phyloP scores from a whole-genome alignment of 495 filamentous ascomycete genomes.

The Talaromyces thailandensis region DNA sequence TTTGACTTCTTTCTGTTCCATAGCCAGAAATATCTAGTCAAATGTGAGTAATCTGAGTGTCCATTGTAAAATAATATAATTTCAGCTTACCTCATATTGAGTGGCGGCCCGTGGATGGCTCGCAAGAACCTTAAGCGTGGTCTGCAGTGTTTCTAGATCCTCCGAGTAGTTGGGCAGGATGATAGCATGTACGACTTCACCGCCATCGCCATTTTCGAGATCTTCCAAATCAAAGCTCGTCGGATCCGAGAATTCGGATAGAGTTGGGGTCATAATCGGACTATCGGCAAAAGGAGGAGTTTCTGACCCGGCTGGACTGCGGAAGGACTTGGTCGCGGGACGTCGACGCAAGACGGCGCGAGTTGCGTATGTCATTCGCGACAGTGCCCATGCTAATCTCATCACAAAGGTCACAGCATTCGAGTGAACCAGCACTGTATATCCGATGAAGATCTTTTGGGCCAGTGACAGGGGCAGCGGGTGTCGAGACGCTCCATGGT shows the following conservation, averaged over 20 bases:
- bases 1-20: conserved; percentile 53
- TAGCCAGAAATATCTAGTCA: conserved; percentile 66
- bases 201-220: conserved; percentile 9
- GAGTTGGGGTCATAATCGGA: not conserved
- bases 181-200: conserved; percentile 49
- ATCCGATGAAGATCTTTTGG: conserved; percentile 23
- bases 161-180: conserved; percentile 65
- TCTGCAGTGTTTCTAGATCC: conserved; percentile 52
- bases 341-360: conserved; percentile 18
- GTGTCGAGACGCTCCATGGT: conserved; percentile 3
- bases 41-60: conserved; percentile 7
- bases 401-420: conserved; percentile 22
- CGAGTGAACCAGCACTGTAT: conserved; percentile 20
- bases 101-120: conserved; percentile 52
- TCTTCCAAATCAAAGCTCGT: not conserved
- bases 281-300: not conserved
- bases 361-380: conserved; percentile 14
- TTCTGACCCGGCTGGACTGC: not conserved
- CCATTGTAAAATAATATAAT: conserved; percentile 10
- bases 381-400: conserved; percentile 22
- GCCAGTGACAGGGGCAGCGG: conserved; percentile 15
- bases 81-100: conserved; percentile 52
- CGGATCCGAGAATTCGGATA: not conserved
- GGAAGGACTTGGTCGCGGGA: not conserved
- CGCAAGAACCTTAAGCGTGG: conserved; percentile 57